Conservation (phyloP, 2,329 filamentous ascomycete genomes). For the Fusarium oligoseptatum region DNA sequence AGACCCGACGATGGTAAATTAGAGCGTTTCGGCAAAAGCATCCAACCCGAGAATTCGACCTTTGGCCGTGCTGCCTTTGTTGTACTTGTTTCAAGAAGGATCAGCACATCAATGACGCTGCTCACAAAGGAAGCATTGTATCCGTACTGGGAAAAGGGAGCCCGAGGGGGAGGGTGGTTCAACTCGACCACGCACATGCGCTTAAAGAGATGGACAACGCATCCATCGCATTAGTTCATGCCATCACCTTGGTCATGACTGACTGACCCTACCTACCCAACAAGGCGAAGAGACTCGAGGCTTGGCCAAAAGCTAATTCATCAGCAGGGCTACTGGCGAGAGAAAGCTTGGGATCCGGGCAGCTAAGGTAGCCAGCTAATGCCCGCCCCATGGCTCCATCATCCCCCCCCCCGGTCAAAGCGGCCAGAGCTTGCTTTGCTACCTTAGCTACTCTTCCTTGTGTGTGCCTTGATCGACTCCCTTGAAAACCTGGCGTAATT, state of each 20-base stretch:
- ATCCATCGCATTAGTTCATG: not conserved
- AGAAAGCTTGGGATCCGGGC: not conserved
- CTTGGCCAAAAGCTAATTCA: not conserved
- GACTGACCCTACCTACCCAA: not conserved
- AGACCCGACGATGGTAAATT: slow-evolving; percentile 15
- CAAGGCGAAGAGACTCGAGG: not conserved
- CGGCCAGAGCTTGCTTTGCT: slow-evolving; percentile 12
- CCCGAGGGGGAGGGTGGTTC: not conserved
- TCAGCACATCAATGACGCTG: not conserved
- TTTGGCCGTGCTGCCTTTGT: slow-evolving; percentile 5
- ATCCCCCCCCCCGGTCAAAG: slow-evolving; percentile 17
- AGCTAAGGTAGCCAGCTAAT: slow-evolving; percentile 1
- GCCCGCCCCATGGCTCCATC: slow-evolving; percentile 8
- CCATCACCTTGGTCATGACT: not conserved
- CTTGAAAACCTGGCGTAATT: slow-evolving; percentile 30
- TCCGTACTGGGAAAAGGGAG: not conserved
- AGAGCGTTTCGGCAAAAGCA: slow-evolving; percentile 14
- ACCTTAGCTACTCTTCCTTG: slow-evolving; percentile 6
- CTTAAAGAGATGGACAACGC: slow-evolving; percentile 6
- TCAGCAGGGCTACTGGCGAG: not conserved
- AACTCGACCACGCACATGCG: not conserved
- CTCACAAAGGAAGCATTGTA: not conserved
- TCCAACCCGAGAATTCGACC: not conserved
- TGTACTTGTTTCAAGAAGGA: slow-evolving; percentile 3
- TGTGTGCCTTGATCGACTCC: slow-evolving; percentile 25